These are phyloP conservation scores for Corylus heterophylla DNA, from an alignment of 306 rosid genomes.

Conservation along the genomic window DNA sequence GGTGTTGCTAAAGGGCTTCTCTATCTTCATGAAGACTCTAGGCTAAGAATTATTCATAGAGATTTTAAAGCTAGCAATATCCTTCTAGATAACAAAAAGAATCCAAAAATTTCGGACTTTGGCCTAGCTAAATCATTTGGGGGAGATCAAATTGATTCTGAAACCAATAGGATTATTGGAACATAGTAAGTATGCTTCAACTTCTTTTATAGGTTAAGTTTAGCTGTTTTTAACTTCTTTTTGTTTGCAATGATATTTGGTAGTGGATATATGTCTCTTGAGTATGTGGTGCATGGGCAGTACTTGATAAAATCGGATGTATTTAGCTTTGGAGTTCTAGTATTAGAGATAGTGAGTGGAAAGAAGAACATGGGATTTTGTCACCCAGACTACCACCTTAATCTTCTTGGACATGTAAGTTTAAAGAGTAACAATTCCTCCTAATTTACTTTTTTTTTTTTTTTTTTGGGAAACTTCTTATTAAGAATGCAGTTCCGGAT, in stretches of 20 bases:
- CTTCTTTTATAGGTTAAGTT: background rate
- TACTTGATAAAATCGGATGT: slow-evolving; percentile 48
- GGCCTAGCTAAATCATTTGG: slow-evolving; percentile 50
- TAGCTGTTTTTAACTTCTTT: background rate
- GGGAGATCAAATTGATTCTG: slow-evolving; percentile 42
- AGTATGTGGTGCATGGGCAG: slow-evolving; percentile 40
- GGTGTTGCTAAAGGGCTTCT: slow-evolving; percentile 32
- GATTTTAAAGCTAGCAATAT: slow-evolving; percentile 58
- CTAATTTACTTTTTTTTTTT: background rate
- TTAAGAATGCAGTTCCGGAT: background rate
- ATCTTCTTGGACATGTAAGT: slow-evolving; percentile 54
- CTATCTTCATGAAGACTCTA: slow-evolving; percentile 35
- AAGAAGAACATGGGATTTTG: slow-evolving; percentile 47
- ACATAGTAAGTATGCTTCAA: slow-evolving; percentile 42
- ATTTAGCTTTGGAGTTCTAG: slow-evolving; percentile 47
- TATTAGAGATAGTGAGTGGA: slow-evolving; percentile 53
- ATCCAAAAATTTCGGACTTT: slow-evolving; percentile 66
- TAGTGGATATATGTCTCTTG: slow-evolving; percentile 62
- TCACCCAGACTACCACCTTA: slow-evolving; percentile 25
- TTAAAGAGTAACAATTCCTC: background rate
- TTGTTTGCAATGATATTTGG: background rate
- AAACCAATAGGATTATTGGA: slow-evolving; percentile 48
- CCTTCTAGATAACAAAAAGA: slow-evolving; percentile 48
- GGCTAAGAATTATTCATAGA: slow-evolving; percentile 35
- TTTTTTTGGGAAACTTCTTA: background rate